Base-by-base conservation (phyloP, 2,329 filamentous ascomycete species). In the Geoglossum cookeanum region DNA sequence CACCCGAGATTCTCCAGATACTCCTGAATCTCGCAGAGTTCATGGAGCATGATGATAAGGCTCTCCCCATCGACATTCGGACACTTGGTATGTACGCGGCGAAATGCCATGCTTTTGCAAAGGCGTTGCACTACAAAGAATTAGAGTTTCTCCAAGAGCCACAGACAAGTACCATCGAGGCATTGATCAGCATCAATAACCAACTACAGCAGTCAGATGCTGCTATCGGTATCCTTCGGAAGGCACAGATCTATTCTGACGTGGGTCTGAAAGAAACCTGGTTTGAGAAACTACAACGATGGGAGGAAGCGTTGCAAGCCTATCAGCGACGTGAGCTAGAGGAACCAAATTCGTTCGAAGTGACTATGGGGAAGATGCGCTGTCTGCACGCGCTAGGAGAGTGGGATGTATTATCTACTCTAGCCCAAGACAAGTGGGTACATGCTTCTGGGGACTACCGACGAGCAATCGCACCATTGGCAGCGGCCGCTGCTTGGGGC, bases 41-140 rank as follows among this genome's bases (percentile, higher is more conserved):
- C 69, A 99, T 99, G 92, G 92, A 99, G 68, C 92, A 98, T 66
- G 94, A 98, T 64, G 92, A 99, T 68, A 98, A 98, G 69, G 91
- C 94, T 13, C 74, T 99, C 56, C 92, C 92, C 1, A 98, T 99
- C 61, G 94, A 99, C 66, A 96, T 99, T 61, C 78, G 92, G 54
- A 89, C 92, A 8, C 78, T 98, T 9, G 94, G 94, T 35, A 85
- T 91, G 66, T 94, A 97, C 68, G 92, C 92, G 54, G 91, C 87
- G 22, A 91, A 94, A 64, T 98, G 94, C 63, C 92, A 99, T 69
- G 94, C 92, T 3, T 98, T 94, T 67, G 92, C 92, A 37, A 99
- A 99, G 71, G 92, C 92, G 8, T 75, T 99, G 44, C 92, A 99
- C 66, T 99, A 98, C 73, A 99, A 99, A 68, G 92, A 99, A 69